Percentiles rank a stretch among this genome's conserved stretches.
Conservation (phyloP, 805 yeast species). For the Saccharomycopsis capsularis region DNA sequence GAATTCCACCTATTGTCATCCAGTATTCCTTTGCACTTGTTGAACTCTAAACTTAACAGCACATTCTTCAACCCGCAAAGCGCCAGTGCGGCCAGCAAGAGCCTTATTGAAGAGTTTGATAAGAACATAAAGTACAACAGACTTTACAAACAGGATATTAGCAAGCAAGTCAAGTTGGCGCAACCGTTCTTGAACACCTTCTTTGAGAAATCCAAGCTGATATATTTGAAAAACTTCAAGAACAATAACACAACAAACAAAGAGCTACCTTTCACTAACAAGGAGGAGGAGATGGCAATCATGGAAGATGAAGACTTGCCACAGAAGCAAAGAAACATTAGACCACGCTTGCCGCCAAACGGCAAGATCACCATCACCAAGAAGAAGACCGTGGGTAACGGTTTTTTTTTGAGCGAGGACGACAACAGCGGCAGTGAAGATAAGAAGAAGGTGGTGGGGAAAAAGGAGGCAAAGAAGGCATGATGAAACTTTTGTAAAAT, state of each 20-base stretch:
- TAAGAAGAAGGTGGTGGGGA: too few species aligned
- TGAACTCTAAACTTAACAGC: conserved; percentile 68
- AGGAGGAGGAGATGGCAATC: conserved; percentile 28
- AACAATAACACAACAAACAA: conserved; percentile 31
- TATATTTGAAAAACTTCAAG: conserved; percentile 38
- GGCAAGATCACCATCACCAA: conserved; percentile 73
- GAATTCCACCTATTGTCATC: conserved; percentile 82
- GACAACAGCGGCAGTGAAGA: too few species aligned
- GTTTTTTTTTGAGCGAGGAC: conserved; percentile 45
- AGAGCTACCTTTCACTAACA: conserved; percentile 27
- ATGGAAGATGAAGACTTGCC: conserved; percentile 85
- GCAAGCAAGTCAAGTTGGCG: conserved; percentile 49
- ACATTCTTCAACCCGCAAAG: conserved; percentile 40
- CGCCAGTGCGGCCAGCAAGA: conserved; percentile 37
- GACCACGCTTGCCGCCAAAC: conserved; percentile 84
- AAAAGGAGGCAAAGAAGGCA: too few species aligned
- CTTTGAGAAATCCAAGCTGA: conserved; percentile 35
- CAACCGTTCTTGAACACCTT: conserved; percentile 45
- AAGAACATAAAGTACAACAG: conserved; percentile 43
- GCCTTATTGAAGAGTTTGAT: conserved; percentile 60
- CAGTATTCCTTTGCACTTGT: conserved; percentile 81
- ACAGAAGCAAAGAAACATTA: conserved; percentile 61
- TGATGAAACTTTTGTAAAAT: too few species aligned
- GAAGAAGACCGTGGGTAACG: conserved; percentile 48
- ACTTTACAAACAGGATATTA: conserved; percentile 45